These are phyloP conservation scores for Auriscalpium vulgare DNA, from an alignment of 768 basidiomycete species.

Conservation along the genomic window DNA sequence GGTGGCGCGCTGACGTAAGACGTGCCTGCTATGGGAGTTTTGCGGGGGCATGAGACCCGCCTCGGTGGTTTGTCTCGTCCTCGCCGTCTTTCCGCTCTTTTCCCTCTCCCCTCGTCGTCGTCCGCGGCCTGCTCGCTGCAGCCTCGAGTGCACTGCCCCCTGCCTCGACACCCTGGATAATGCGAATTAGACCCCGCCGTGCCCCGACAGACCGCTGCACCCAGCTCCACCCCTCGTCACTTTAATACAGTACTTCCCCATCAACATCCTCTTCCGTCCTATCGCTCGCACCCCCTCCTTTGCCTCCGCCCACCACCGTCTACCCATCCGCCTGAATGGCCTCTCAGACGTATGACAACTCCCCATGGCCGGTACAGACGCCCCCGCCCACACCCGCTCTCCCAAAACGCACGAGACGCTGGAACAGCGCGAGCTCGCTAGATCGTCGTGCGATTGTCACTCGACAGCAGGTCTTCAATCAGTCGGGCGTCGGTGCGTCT, in stretches of 20 bases:
- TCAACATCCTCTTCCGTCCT: conserved; percentile 18
- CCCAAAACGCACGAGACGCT: conserved; percentile 24
- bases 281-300: conserved; percentile 12
- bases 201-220: conserved; percentile 10
- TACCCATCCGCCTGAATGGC: conserved; percentile 26
- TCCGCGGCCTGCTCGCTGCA: conserved; percentile 19
- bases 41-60: no score
- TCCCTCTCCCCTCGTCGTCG: conserved; percentile 23
- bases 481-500: conserved; percentile 12
- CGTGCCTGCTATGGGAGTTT: no score
- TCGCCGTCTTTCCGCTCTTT: conserved; percentile 1
- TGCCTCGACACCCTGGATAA: conserved; percentile 21
- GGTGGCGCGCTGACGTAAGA: no score
- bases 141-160: conserved; percentile 14
- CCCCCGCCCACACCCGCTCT: conserved; percentile 21
- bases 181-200: conserved; percentile 18
- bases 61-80: background rate
- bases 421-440: conserved; percentile 4
- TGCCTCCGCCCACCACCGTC: conserved; percentile 14
- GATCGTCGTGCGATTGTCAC: conserved; percentile 9
- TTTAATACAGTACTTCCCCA: conserved; percentile 12
- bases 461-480: conserved; percentile 13
- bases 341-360: conserved; percentile 23
- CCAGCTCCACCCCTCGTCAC: conserved; percentile 12
- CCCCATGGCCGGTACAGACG: conserved; percentile 41